These are phyloP conservation scores for Apiospora marii DNA, from an alignment of 2,329 filamentous ascomycete species.

Conservation along the genomic window DNA sequence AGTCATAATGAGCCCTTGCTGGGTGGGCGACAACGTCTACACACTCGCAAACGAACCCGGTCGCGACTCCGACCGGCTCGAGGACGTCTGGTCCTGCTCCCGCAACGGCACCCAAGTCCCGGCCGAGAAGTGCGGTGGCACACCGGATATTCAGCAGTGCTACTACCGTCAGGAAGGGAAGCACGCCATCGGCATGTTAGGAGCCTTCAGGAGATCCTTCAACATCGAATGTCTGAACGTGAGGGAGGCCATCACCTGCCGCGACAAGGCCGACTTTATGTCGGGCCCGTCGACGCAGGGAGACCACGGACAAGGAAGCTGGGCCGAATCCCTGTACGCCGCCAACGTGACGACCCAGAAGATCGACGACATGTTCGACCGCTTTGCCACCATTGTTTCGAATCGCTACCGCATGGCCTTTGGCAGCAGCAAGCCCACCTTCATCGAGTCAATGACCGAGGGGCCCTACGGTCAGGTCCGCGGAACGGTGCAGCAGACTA, in stretches of 20 bases:
- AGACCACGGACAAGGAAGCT: not conserved
- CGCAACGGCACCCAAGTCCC: not conserved
- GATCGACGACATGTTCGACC: not conserved
- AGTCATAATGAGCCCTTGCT: not conserved
- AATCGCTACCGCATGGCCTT: constrained; percentile 20
- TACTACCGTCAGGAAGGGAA: not conserved
- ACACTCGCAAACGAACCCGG: not conserved
- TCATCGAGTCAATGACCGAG: not conserved
- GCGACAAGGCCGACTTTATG: too few species aligned
- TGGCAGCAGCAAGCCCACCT: not conserved
- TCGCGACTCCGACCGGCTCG: too few species aligned
- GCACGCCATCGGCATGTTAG: not conserved
- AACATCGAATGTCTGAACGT: not conserved
- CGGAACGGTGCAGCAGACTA: not conserved
- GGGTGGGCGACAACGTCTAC: not conserved
- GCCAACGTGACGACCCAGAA: not conserved
- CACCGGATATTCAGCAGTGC: not conserved
- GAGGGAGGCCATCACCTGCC: not conserved
- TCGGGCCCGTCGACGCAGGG: too few species aligned
- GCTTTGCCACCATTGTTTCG: not conserved
- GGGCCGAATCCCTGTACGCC: not conserved
- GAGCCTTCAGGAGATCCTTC: not conserved
- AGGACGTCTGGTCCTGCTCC: not conserved
- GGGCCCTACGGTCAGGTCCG: not conserved
- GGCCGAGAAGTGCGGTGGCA: not conserved